Evolutionary conservation across 2,329 filamentous ascomycete species (phyloP).

Genomic region (Cladosporium sphaerospermum): DNA sequence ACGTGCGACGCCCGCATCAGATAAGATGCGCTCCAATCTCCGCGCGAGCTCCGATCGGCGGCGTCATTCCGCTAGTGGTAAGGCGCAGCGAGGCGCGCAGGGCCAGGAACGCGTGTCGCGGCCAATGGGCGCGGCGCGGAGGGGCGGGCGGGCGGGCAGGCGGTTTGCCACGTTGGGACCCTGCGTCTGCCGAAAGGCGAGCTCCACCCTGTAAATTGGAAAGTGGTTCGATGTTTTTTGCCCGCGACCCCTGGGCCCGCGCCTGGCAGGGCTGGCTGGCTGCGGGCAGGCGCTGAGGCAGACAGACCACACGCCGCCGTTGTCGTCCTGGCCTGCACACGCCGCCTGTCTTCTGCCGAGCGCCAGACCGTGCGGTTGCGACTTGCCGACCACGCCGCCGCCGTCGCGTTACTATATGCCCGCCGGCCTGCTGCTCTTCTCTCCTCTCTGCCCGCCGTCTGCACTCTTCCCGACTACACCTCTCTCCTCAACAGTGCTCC

Average conservation of each 20-base stretch:
- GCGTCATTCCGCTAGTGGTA: neutral
- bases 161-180: neutral
- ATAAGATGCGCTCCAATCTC: conserved; percentile 5
- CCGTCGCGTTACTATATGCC: no score
- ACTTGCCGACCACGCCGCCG: no score
- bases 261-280: neutral
- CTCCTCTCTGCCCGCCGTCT: no score
- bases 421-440: no score
- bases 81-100: conserved; percentile 1
- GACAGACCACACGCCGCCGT: no score
- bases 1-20: neutral
- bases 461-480: no score
- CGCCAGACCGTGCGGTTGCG: no score
- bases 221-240: neutral
- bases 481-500: no score
- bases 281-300: no score
- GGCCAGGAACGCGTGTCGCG: neutral
- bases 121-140: neutral
- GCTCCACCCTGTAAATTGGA: neutral
- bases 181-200: neutral
- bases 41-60: neutral
- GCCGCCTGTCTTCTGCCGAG: no score
- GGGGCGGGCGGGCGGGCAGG: no score
- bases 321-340: no score
- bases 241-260: neutral